Evolutionary conservation across 176 grass and related monocot genomes (phyloP), one percentile per base, ranked within the genome.

Genomic region (Oryza glaberrima): DNA sequence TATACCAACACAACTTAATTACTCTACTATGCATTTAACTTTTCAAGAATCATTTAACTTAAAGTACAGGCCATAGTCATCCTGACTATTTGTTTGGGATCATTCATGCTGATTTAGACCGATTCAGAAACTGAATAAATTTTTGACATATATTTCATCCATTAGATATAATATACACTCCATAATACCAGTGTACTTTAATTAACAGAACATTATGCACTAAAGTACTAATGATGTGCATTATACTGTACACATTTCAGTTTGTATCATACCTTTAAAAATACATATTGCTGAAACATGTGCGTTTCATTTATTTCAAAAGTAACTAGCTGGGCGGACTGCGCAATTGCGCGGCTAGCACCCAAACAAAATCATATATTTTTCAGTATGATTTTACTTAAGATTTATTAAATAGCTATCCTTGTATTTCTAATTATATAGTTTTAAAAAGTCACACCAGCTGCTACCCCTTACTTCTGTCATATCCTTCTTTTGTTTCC

Each of bases 1-100:
- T 80, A 82, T 82, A 28, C 54, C 14, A 70, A 81, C 2, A 78
- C 25, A 81, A 40, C 38, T 43, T 32, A 32, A 32, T 32, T 71
- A 44, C 19, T 44, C 35, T 70, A n/a, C 17, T n/a, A 12, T 4
- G 9, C 11, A 11, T n/a, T 2, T 20, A 71, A 9, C 38, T 71
- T 63, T 63, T 63, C 58, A 63, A 63, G 58, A 63, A 63, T 63
- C 34, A 76, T 76, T 34, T 51, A 65, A 26, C 26, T 26, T 26
- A 52, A 71, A 71, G 5, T 15, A 86, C 30, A 10, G 20, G 8
- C 71, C 26, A 65, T 23, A 20, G 70, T 66, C 60, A 15, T 10
- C 11, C 4, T 10, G 13, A 47, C 23, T 45, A 56, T 13, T 71
- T 2, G 36, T 69, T 38, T 74, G 23, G 40, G 34, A 22, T 63